A percentile compares a stretch with the other conserved stretches of the same genome.
phyloP scores from a whole-genome alignment of 2,329 filamentous ascomycete genomes.

The Magnaporthales sp. region DNA sequence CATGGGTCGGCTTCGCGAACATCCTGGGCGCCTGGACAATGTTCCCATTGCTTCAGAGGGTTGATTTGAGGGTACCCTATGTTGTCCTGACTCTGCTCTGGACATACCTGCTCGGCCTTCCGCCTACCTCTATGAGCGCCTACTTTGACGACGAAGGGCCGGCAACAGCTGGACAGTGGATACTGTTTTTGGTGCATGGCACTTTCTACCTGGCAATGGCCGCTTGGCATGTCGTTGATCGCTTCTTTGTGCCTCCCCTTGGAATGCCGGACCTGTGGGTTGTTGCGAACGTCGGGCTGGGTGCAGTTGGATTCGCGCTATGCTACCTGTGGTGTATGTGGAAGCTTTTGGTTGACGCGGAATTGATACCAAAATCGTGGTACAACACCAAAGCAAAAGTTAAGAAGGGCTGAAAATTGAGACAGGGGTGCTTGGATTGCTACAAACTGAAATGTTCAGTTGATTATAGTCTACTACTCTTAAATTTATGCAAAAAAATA shows the following conservation, averaged over 20 bases:
- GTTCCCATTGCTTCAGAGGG: constrained; percentile 80
- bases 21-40: constrained; percentile 85
- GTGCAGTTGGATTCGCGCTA: constrained; percentile 73
- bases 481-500: not conserved
- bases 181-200: constrained; percentile 61
- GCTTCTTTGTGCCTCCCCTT: constrained; percentile 55
- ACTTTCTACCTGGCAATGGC: constrained; percentile 71
- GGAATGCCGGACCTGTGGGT: constrained; percentile 92
- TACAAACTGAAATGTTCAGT: not conserved
- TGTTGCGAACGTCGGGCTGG: constrained; percentile 80
- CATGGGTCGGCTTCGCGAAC: constrained; percentile 97
- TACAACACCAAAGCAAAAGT: constrained; percentile 19
- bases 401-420: constrained; percentile 18
- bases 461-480: not conserved
- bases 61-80: constrained; percentile 79
- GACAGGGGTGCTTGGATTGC: not conserved
- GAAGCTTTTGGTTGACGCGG: constrained; percentile 54
- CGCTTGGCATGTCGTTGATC: constrained; percentile 72
- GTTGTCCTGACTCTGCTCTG: constrained; percentile 76
- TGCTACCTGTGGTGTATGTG: constrained; percentile 90
- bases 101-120: constrained; percentile 83
- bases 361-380: constrained; percentile 29
- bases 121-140: constrained; percentile 62
- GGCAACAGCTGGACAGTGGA: constrained; percentile 39
- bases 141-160: constrained; percentile 48